Base-by-base conservation (phyloP, 2,329 filamentous ascomycete genomes). In the Lizonia empirigonia region DNA sequence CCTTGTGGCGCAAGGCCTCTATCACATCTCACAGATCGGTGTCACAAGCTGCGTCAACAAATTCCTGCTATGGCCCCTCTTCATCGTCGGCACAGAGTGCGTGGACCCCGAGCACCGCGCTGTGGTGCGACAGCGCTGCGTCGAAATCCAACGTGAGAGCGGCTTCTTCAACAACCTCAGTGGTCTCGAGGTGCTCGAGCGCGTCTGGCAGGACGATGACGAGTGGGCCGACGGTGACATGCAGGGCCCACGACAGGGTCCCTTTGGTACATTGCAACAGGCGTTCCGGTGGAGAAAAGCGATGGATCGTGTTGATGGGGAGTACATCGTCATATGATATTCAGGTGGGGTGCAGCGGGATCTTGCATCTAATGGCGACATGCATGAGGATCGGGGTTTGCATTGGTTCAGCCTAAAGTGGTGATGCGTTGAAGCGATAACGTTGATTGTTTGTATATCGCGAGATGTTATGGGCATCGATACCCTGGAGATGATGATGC, bases 151-250 rank as follows among this genome's bases (percentile, higher is more conserved):
- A 80, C 84, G 85, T 23, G 88, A 93, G 59, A 93, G 89, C 45
- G 92, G 92, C 1, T 97, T 97, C 75, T 90, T 91, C 80, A 97
- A 96, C 75, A 97, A 96, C 70, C 81, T 95, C 32, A 88, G 89
- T 6, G 91, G 89, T 7, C 80, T 97, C 20, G 89, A 94, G 64
- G 85, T 96, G 4, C 76, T 97, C 33, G 92, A 97, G 77, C 85
- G 86, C 64, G 82, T 96, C 13, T 97, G 93, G 92, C 79, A 80
- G 10, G 82, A 80, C 40, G 81, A 85, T 40, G 72, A 74, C 47
- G 65, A 67, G 40, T 63, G 60, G 61, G 48, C 56, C 22, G 65
- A 65, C 12, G 51, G 70, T 32, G 57, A 63, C 24, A 56, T 57
- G 41, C 58, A 56, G 57, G 38, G 53, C 46, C 44, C 16, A 19